Base-by-base conservation (phyloP, 208 protist species). In the Borovskyia barvae region DNA sequence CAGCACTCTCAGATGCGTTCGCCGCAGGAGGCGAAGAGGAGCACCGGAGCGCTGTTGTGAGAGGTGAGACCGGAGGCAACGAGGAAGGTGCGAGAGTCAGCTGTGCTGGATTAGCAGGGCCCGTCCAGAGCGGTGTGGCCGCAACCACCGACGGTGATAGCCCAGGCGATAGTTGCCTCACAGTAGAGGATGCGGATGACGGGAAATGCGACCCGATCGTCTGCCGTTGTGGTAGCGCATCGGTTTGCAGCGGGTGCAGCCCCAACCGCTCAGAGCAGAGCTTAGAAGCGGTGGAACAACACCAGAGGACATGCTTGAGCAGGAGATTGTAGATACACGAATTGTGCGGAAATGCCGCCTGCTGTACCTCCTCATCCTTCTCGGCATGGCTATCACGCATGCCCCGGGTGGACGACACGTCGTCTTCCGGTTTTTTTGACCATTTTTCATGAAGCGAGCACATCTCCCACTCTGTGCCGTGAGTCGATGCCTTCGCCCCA, bases 261-360 rank as follows among this genome's bases (percentile, higher is more conserved):
- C n/a, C n/a, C n/a, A n/a, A n/a, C n/a, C n/a, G n/a, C n/a, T n/a
- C n/a, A n/a, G n/a, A n/a, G n/a, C n/a, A n/a, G n/a, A n/a, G n/a
- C n/a, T n/a, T n/a, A n/a, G n/a, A n/a, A n/a, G n/a, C n/a, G n/a
- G n/a, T n/a, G n/a, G n/a, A n/a, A n/a, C n/a, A n/a, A 14, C 64
- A 71, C 64, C 64, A 71, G 20, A 71, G 33, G 15, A 42, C 49
- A 41, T 71, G 64, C 55, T 71, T 71, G n/a, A 71, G 64, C 35
- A 71, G 37, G 5, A 71, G 40, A 28, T 64, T 64, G 35, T 71
- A 71, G 33, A 71, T 17, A 35, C 64, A 71, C 28, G 64, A 71
- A 5, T 24, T 54, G 19, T 40, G 14, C 9, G 55, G 55, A 20
- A 64, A 71, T 14, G 49, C n/a, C 52, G 45, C 9, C 1, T 30